Base-by-base conservation (phyloP, 257 asterid genomes). In the Capsicum chinense region DNA sequence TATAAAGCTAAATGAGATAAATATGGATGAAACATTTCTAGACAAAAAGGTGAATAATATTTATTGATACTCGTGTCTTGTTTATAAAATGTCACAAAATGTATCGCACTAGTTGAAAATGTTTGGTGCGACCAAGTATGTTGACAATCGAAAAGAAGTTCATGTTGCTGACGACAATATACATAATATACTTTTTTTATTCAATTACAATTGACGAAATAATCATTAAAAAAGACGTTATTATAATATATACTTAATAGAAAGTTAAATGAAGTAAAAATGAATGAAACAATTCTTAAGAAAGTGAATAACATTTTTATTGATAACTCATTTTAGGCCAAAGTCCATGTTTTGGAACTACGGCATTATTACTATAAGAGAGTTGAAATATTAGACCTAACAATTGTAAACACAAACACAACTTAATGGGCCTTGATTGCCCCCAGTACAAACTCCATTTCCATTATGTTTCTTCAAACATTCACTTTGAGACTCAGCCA, bases 371-470 rank as follows among this genome's bases (percentile, higher is more conserved):
- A n/a, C 19, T 19, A 21, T 19, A 2, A 35, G 39, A 21, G 7
- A 21, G 15, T 26, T 13, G 3, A 3, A 14, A 64, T 26, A 35
- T 26, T 64, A n/a, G 33, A 42, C 1, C 57, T 73, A 48, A 10
- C 81, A 74, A 50, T 74, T 74, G 44, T 21, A 74, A 48, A 19
- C 13, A 48, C 80, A 73, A 7, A 44, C 35, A 19, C 80, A 73
- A 10, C 7, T 6, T 19, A n/a, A 48, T 6, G 59, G 80, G 62
- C 62, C 47, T 21, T 2, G 1, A 8, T 6, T 13, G 2, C 63
- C 81, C 3, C 81, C 63, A 50, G 39, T 76, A 16, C 81, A 76
- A 21, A 52, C 63, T 1, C 62, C 81, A 76, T 15, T 50, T 8
- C 81, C 81, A 21, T 52, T 50, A 26, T 64, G 3, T 26, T 64